Base-by-base conservation (phyloP, 2,329 filamentous ascomycete species). In the Simplicillium sp. region DNA sequence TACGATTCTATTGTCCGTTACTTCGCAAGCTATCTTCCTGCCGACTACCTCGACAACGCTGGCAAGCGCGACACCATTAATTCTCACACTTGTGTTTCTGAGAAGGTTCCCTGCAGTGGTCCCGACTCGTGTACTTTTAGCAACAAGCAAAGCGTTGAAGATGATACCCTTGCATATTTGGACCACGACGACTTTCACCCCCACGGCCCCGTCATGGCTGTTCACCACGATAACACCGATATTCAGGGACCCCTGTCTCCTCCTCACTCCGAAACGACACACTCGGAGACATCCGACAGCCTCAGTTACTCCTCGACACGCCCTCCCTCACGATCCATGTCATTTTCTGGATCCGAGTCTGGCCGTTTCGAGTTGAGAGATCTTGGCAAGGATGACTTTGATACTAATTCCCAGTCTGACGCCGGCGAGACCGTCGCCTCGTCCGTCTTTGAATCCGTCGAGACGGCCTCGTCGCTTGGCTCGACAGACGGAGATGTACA, bases 1-100 rank as follows among this genome's bases (percentile, higher is more conserved):
- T 68, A 77, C 42, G 75, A 79, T 55, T 77, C 74, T 14, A 70
- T 79, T 45, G 71, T 79, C 46, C 66, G 73, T 47, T 77, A 74
- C 53, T 79, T 77, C 55, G 64, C 72, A 15, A 77, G 72, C 37
- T 78, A 78, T 47, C 67, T 79, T 7, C 73, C 75, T 18, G 58
- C 67, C 11, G 61, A 68, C 45, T 70, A 73, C 44, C 54, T 65
- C 3, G 51, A 58, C 32, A 70, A 65, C 57, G 60, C 68, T 41
- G 56, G 55, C 33, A 44, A 51, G 16, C 41, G 49, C 17, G 44
- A 49, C 41, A 58, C 59, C 42, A 31, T 15, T 13, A 33, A 13
- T 33, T 33, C 12, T 31, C n/a, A 9, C 15, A 7, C 12, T 15
- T 7, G 5, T 33, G 31, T 33, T 33, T 33, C 31, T n/a, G 9